These are phyloP conservation scores for Fusarium verticillioides DNA, from an alignment of 2,329 filamentous ascomycete species.

Conservation along the genomic window DNA sequence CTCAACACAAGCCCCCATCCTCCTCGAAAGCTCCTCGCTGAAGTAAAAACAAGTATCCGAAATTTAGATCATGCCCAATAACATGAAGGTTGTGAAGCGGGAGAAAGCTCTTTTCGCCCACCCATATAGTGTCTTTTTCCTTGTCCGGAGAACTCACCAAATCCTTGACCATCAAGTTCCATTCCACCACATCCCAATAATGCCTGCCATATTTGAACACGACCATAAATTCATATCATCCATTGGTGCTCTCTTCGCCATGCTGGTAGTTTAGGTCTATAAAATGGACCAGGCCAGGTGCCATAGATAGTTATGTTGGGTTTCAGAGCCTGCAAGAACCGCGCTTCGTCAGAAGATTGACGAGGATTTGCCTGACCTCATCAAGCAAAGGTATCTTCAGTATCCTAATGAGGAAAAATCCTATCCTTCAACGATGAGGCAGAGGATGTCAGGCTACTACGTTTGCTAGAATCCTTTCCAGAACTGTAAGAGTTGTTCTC, in stretches of 20 bases:
- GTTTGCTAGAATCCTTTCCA: constrained; percentile 38
- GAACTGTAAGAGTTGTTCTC: constrained; percentile 40
- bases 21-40: constrained; percentile 38
- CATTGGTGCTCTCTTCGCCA: not conserved
- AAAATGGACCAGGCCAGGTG: not conserved
- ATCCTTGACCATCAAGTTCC: not conserved
- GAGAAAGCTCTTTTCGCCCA: constrained; percentile 1
- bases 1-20: constrained; percentile 17
- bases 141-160: not conserved
- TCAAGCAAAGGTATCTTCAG: not conserved
- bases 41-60: constrained; percentile 27
- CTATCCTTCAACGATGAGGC: constrained; percentile 43
- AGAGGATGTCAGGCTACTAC: constrained; percentile 40
- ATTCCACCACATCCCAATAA: not conserved
- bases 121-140: constrained; percentile 3
- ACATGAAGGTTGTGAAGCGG: constrained; percentile 4
- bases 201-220: not conserved
- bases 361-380: not conserved
- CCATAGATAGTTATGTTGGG: not conserved
- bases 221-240: not conserved
- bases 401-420: constrained; percentile 37
- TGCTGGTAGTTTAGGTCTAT: not conserved
- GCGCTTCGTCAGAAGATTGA: not conserved
- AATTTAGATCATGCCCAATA: constrained; percentile 21
- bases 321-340: not conserved